A percentile compares a stretch with the other conserved stretches of the same genome.
phyloP scores from a whole-genome alignment of 2,329 filamentous ascomycete genomes.

The Sclerotinia nivalis region DNA sequence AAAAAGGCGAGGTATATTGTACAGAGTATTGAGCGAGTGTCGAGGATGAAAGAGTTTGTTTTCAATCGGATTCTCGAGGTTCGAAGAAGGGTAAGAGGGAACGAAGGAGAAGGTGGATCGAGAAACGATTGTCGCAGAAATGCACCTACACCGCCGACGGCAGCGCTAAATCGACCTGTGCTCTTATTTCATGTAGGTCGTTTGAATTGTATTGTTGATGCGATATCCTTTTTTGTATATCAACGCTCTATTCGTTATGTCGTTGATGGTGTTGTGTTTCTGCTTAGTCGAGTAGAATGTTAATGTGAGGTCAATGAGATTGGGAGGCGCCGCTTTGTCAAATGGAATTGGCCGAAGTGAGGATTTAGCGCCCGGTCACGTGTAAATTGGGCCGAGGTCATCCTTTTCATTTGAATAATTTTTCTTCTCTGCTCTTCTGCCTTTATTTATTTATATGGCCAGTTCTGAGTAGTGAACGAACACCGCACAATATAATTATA shows the following conservation, averaged over 20 bases:
- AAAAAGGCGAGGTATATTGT: conserved; percentile 1
- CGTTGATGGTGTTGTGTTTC: conserved; percentile 29
- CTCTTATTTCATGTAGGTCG: conserved; percentile 31
- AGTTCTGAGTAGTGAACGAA: background rate
- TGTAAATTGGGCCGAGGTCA: background rate
- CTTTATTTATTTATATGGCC: background rate
- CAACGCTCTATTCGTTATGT: conserved; percentile 29
- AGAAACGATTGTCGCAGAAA: conserved; percentile 28
- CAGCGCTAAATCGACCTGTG: conserved; percentile 27
- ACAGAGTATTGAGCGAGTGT: conserved; percentile 5
- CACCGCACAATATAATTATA: background rate
- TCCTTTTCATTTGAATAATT: background rate
- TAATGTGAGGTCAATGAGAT: conserved; percentile 17
- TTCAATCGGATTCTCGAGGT: conserved; percentile 19
- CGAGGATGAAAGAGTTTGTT: conserved; percentile 21
- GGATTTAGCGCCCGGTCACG: conserved; percentile 16
- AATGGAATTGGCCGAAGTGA: background rate
- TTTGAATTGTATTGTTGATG: conserved; percentile 17
- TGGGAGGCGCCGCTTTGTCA: conserved; percentile 17
- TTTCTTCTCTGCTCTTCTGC: background rate
- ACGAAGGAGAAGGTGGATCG: conserved; percentile 27
- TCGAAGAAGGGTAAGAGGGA: conserved; percentile 18
- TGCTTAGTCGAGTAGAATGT: conserved; percentile 8
- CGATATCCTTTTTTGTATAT: conserved; percentile 21
- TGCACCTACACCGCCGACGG: conserved; percentile 29